Base-by-base conservation (phyloP, 768 basidiomycete genomes). In the Suillus fuscotomentosus region DNA sequence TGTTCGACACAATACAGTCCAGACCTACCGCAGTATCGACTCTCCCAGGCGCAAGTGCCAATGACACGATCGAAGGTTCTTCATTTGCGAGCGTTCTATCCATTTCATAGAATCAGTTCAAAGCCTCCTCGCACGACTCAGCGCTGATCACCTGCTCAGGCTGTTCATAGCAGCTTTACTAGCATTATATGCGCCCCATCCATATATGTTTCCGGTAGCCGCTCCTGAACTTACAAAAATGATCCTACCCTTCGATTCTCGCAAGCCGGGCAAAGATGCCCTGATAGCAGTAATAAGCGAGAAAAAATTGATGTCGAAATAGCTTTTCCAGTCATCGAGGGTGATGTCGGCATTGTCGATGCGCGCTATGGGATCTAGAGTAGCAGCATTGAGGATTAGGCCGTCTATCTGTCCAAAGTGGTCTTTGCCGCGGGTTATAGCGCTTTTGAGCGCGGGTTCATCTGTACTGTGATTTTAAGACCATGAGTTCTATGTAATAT, bases 131-230 rank as follows among this genome's bases (percentile, higher is more conserved):
- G 36, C 31, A 57, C 47, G 11, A 55, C 63, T 56, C n/a, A 36
- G 67, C 65, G 34, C 38, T 17, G 31, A 14, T 47, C 36, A 89
- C 92, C 91, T 85, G 78, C 87, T 88, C 50, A 97, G 79, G 24
- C 89, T 90, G 75, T 96, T 97, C 87, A 95, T 82, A 2, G 94
- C 94, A 1, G 96, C 94, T 75, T 98, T 96, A 63, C 84, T 81
- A 13, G 95, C 89, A 66, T 85, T 91, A 74, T 94, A 94, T 0
- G 91, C 84, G 1, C 86, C 93, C 93, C 92, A 97, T 3, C 86
- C 89, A 7, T 86, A 75, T 1, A 75, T 82, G 17, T 83, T 85
- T 60, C 88, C 88, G 17, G 84, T 82, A 10, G 94, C 90, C 11
- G 93, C 89, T 13, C 95, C 96, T 17, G 92, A 95, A 70, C 92